Evolutionary conservation across 495 filamentous ascomycete genomes (phyloP).

Genomic region (Pyrenopolyporus hunteri): DNA sequence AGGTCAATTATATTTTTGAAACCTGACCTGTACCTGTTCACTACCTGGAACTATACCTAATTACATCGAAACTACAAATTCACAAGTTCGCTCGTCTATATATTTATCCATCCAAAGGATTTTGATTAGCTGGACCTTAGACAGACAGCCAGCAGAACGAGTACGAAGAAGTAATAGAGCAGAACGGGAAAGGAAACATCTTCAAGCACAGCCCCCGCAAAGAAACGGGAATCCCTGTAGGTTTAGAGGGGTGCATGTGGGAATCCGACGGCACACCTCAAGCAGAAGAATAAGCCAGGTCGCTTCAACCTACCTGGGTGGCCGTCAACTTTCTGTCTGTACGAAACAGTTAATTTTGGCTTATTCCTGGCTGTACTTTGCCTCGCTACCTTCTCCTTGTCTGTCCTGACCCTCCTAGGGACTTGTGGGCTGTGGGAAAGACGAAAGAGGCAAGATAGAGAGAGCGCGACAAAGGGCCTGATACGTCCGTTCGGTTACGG

Average conservation of each 20-base stretch:
- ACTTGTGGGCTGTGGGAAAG: slow-evolving; percentile 22
- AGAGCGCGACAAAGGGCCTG: slow-evolving; percentile 10
- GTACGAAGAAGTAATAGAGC: slow-evolving; percentile 6
- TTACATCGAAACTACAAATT: too few relatives aligned
- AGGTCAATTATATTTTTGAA: slow-evolving; percentile 18
- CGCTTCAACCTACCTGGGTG: slow-evolving; percentile 23
- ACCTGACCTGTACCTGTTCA: slow-evolving; percentile 6
- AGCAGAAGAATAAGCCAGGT: slow-evolving; percentile 36
- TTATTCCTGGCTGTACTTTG: slow-evolving; percentile 22
- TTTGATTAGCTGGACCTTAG: too few relatives aligned
- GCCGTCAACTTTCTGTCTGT: slow-evolving; percentile 16
- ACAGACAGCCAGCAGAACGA: slow-evolving; percentile 1
- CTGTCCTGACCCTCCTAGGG: slow-evolving; percentile 1
- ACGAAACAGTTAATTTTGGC: slow-evolving; percentile 19
- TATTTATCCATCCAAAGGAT: too few relatives aligned
- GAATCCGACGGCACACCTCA: slow-evolving; percentile 22
- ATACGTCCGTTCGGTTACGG: slow-evolving; percentile 21
- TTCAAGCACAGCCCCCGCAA: slow-evolving; percentile 37
- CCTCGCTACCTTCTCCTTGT: slow-evolving; percentile 25
- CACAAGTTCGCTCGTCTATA: too few relatives aligned
- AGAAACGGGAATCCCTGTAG: slow-evolving; percentile 27
- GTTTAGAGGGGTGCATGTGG: slow-evolving; percentile 35
- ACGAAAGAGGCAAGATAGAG: slow-evolving; percentile 22
- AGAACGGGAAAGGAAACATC: slow-evolving; percentile 15
- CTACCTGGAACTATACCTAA: slow-evolving; percentile 2